Evolutionary conservation across 2,329 filamentous ascomycete species (phyloP), one percentile per base, ranked within the genome.

Genomic region (Fusarium redolens): DNA sequence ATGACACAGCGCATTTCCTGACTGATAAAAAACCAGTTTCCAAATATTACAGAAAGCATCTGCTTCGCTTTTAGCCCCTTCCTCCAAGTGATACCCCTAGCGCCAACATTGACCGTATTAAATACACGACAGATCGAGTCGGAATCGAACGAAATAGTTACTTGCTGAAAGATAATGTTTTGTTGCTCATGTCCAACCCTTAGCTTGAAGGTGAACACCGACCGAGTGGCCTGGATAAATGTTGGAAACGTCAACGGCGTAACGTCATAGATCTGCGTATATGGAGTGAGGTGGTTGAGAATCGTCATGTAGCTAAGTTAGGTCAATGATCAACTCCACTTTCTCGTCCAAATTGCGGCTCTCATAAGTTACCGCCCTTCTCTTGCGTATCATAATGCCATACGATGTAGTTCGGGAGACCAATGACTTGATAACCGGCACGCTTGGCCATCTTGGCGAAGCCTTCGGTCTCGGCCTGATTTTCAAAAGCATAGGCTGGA

Each of bases 371-470:
- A 38, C 95, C 94, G 38, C 91, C 89, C 87, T 98, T 97, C 86
- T 99, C 96, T 63, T 95, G 91, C 5, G 96, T 99, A 82, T 99
- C 96, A 78, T 97, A 93, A 81, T 99, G 96, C 96, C 96, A 99
- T 66, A 99, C 96, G 56, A 99, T 92, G 81, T 99, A 99, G 82
- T 99, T 99, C 45, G 96, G 96, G 62, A 99, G 86, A 50, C 96
- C 96, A 75, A 94, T 90, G 31, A 99, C 96, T 79, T 94, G 89
- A 81, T 98, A 98, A 48, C 96, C 96, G 22, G 96, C 96, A 72
- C 95, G 89, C 85, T 97, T 98, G 67, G 96, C 96, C 96, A 99
- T 99, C 82, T 97, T 97, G 41, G 96, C 96, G 79, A 99, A 99
- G 11, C 96, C 96, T 84, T 99, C 96, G 8, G 96, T 99, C 84